These are phyloP conservation scores for Pseudonitzschia pungens DNA, from an alignment of 108 stramenopile genomes.

Conservation along the genomic window DNA sequence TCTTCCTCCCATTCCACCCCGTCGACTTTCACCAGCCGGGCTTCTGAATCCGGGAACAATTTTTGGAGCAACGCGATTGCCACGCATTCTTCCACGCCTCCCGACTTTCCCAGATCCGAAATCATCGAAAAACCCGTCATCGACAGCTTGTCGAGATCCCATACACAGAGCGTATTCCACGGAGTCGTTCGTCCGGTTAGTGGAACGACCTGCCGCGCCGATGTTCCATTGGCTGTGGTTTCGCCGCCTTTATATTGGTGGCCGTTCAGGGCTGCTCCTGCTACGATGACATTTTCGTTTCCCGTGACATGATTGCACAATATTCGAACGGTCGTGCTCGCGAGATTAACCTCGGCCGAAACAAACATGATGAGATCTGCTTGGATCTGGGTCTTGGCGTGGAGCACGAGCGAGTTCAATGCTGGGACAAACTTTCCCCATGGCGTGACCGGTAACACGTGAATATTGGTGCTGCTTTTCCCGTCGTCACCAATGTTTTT, in stretches of 20 bases:
- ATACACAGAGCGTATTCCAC: conserved; percentile 94
- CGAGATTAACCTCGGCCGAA: conserved; percentile 77
- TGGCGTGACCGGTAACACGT: conserved; percentile 83
- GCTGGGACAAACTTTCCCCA: conserved; percentile 94
- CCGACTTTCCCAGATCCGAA: conserved; percentile 33
- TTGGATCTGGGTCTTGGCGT: conserved; percentile 36
- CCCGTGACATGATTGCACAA: conserved; percentile 55
- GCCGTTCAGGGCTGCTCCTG: conserved; percentile 84
- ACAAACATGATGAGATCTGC: conserved; percentile 53
- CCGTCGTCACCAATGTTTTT: not conserved
- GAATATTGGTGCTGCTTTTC: conserved; percentile 8
- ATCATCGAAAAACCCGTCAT: conserved; percentile 81
- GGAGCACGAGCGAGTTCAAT: conserved; percentile 77
- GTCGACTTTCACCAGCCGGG: conserved; percentile 61
- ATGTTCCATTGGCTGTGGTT: not conserved
- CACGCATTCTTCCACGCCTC: conserved; percentile 87
- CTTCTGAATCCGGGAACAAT: conserved; percentile 49
- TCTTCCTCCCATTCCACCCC: conserved; percentile 66
- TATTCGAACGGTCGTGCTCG: conserved; percentile 33
- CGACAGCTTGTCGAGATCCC: conserved; percentile 80
- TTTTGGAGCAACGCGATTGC: conserved; percentile 79
- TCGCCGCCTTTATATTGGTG: conserved; percentile 54
- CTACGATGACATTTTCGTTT: conserved; percentile 73
- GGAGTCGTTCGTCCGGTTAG: conserved; percentile 70
- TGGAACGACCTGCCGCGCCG: conserved; percentile 22